Conservation (phyloP, 1,139 yeast genomes). For the Magnusiomyces tetraspermus region DNA sequence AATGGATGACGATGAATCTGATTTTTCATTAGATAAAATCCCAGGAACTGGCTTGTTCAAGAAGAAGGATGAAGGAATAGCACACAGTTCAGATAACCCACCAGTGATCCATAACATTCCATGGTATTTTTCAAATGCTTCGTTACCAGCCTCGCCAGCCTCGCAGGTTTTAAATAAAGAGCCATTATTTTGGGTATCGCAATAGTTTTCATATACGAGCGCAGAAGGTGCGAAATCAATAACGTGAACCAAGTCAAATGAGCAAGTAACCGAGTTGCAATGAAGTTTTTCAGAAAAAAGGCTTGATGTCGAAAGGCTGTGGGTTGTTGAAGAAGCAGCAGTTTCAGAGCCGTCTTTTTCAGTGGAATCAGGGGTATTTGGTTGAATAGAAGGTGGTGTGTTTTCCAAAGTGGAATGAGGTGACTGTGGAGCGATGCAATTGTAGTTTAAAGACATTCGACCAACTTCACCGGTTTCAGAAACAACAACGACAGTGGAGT, state of each 20-base stretch:
- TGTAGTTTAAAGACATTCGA: background rate
- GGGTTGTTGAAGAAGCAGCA: background rate
- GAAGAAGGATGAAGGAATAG: background rate
- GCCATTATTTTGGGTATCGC: background rate
- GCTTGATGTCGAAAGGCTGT: background rate
- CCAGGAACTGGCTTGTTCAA: background rate
- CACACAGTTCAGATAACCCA: slow-evolving; percentile 9
- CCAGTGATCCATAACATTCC: slow-evolving; percentile 20
- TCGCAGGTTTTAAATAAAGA: background rate
- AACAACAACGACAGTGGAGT: slow-evolving; percentile 33
- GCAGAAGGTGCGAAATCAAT: background rate
- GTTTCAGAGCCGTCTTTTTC: background rate
- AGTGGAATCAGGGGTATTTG: background rate
- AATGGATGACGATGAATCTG: background rate
- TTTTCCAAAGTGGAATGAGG: background rate
- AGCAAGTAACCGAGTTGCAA: background rate
- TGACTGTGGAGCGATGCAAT: background rate
- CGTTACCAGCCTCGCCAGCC: background rate
- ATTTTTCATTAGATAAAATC: no score
- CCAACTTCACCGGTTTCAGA: slow-evolving; percentile 39
- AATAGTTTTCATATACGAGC: background rate
- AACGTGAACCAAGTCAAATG: background rate
- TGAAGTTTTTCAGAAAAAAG: background rate
- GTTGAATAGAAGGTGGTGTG: background rate
- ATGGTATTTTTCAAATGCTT: slow-evolving; percentile 21